A percentile compares a stretch with the other conserved stretches of the same genome.
Evolutionary conservation across 2,329 filamentous ascomycete species (phyloP).

Genomic region (Colletotrichum echinochloae): DNA sequence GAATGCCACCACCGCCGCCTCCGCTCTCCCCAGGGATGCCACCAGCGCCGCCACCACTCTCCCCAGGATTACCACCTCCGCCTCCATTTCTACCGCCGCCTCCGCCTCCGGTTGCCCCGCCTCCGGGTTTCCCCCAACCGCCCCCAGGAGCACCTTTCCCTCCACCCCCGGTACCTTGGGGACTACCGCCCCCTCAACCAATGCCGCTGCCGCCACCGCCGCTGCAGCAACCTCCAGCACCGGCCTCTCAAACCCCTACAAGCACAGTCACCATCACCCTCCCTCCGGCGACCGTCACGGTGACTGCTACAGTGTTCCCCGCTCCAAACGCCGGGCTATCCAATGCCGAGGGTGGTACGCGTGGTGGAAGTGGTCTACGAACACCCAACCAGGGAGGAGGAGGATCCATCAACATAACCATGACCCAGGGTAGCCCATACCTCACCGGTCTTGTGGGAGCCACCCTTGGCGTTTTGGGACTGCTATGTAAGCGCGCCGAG

Average conservation of each 20-base stretch:
- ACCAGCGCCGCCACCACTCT: no score
- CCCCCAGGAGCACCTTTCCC: background rate
- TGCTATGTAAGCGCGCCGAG: background rate
- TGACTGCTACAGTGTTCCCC: background rate
- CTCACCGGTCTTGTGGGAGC: background rate
- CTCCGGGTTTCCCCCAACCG: background rate
- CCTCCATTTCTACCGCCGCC: no score
- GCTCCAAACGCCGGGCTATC: background rate
- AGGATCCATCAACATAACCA: slow-evolving; percentile 1
- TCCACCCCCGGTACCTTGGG: background rate
- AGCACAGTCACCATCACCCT: background rate
- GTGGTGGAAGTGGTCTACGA: background rate
- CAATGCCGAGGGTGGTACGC: background rate
- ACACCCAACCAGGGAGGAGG: background rate
- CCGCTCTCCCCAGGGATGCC: no score
- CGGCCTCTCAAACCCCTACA: slow-evolving; percentile 45
- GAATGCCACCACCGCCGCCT: no score
- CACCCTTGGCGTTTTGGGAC: background rate
- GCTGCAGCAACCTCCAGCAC: background rate
- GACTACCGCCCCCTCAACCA: no score
- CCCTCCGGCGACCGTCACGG: background rate
- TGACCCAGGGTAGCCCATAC: background rate
- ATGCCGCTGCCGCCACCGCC: background rate
- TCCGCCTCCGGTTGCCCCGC: background rate
- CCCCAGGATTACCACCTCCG: no score